Evolutionary conservation across 2,329 filamentous ascomycete genomes (phyloP), one percentile per base, ranked within the genome.

Genomic region (Claviceps paspali): DNA sequence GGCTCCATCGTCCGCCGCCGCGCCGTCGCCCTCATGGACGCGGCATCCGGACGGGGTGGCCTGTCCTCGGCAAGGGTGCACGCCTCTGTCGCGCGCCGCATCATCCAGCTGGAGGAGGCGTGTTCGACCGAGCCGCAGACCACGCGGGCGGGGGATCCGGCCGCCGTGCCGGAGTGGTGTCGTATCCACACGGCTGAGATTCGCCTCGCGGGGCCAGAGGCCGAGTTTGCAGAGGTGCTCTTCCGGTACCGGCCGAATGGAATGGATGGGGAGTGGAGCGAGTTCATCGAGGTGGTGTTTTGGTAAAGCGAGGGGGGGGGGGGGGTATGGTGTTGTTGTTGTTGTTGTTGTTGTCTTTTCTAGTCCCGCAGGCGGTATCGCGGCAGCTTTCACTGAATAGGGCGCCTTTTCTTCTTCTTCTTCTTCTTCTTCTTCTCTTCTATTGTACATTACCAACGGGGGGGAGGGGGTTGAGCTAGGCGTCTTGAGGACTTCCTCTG

Each of bases 1-100:
- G 36, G 38, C 15, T 43, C 44, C 4, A 19, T 29, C 4, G 43
- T 35, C 5, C 40, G 42, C 4, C 38, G 41, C n/a, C 38, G 39
- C 18, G 44, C 42, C 18, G 39, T 45, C 18, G 21, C 33, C 8
- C 36, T 42, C 5, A 31, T 44, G n/a, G 28, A 28, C 7, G 36
- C 24, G 11, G 39, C 31, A 1, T 35, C 43, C 0, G 33, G 43
- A 42, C 6, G 41, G 39, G 6, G 38, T 14, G 8, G n/a, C n/a
- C n/a, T n/a, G n/a, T 7, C 22, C 8, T 32, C 30, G 12, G 30
- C 30, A 4, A 19, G 19, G 12, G 18, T 32, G 19, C 19, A 22
- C n/a, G 30, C 30, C 2, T 18, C 30, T 6, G 8, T 32, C 6
- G 30, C 18, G 19, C 30, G 30, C 4, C 30, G 30, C 8, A 32